These are phyloP conservation scores for Arxiozyma bovina DNA, from an alignment of 1,139 yeast genomes.

Conservation along the genomic window DNA sequence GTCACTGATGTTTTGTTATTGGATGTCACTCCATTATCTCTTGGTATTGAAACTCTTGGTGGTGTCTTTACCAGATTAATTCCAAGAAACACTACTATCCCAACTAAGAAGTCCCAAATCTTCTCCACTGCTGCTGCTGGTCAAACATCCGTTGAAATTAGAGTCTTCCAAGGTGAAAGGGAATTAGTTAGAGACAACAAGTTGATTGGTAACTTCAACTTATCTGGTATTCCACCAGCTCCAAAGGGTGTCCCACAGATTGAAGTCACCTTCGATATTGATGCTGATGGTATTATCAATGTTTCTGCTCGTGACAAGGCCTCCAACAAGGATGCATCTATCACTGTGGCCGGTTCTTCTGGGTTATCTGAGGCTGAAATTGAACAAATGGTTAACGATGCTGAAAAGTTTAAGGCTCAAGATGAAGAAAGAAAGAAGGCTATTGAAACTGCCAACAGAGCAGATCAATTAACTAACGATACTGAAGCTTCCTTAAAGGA, in stretches of 20 bases:
- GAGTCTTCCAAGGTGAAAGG: constrained; percentile 99
- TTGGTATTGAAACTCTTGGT: constrained; percentile 98
- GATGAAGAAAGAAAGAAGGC: constrained; percentile 94
- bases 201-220: constrained; percentile 94
- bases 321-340: constrained; percentile 95
- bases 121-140: constrained; percentile 99
- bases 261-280: constrained; percentile 95
- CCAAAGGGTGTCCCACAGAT: constrained; percentile 99
- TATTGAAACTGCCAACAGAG: constrained; percentile 92
- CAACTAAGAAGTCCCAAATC: constrained; percentile 93
- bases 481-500: constrained; percentile 91
- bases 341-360: constrained; percentile 97
- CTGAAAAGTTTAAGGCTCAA: constrained; percentile 94
- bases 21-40: constrained; percentile 94
- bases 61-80: constrained; percentile 97
- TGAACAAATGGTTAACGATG: constrained; percentile 97
- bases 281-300: constrained; percentile 98
- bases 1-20: constrained; percentile 89
- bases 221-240: constrained; percentile 96
- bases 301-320: constrained; percentile 98
- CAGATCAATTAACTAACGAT: constrained; percentile 93
- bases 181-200: constrained; percentile 98
- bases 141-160: constrained; percentile 96
- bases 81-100: constrained; percentile 96
- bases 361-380: constrained; percentile 95